These are phyloP conservation scores for Dacryopinax primogenitus DNA, from an alignment of 768 basidiomycete genomes.

Conservation along the genomic window DNA sequence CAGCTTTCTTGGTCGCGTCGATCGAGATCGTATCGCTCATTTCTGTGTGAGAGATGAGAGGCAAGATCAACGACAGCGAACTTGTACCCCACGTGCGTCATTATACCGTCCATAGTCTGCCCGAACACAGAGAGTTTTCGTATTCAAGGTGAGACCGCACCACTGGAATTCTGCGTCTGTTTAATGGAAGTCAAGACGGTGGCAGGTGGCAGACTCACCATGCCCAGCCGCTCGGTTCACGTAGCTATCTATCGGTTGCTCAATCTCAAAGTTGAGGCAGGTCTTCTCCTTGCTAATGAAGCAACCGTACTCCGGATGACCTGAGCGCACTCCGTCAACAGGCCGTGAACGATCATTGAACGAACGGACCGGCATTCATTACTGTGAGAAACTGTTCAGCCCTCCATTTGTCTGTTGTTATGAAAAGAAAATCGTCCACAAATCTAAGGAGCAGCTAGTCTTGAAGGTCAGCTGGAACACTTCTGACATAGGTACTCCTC, in stretches of 20 bases:
- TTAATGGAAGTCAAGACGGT: conserved; percentile 36
- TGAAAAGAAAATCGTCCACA: conserved; percentile 89
- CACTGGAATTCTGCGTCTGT: conserved; percentile 63
- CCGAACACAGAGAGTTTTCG: conserved; percentile 59
- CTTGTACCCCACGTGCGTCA: conserved; percentile 38
- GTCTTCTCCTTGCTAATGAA: conserved; percentile 83
- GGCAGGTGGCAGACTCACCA: conserved; percentile 14
- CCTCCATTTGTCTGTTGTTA: conserved; percentile 50
- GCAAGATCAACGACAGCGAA: background rate
- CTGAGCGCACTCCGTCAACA: conserved; percentile 24
- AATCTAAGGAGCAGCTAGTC: conserved; percentile 62
- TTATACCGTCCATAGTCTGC: conserved; percentile 65
- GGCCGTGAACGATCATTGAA: background rate
- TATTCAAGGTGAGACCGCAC: conserved; percentile 79
- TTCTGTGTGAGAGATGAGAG: conserved; percentile 30
- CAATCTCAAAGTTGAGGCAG: conserved; percentile 63
- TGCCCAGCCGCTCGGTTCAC: conserved; percentile 15
- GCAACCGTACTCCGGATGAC: conserved; percentile 91
- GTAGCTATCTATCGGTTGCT: background rate
- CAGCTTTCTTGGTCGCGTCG: conserved; percentile 49
- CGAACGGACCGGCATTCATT: conserved; percentile 54
- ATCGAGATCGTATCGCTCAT: conserved; percentile 59
- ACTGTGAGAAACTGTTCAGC: conserved; percentile 57
- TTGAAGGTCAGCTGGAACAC: background rate
- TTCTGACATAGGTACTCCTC: conserved; percentile 21